Evolutionary conservation across 768 basidiomycete species (phyloP).

Genomic region (Macrolepiota fuliginosa): DNA sequence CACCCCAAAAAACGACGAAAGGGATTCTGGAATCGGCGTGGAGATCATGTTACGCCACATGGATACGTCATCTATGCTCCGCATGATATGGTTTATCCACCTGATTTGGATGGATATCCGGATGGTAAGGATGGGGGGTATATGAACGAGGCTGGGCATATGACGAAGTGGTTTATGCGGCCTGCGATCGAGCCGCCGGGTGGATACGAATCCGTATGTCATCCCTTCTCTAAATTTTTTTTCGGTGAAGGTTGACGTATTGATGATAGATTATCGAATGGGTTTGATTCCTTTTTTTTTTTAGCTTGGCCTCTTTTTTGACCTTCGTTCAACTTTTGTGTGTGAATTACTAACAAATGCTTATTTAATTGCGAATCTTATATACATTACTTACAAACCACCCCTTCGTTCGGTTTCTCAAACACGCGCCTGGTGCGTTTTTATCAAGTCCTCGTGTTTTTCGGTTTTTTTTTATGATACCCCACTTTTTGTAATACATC

Average conservation of each 20-base stretch:
- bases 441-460: background rate
- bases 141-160: conserved; percentile 47
- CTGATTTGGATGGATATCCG: conserved; percentile 58
- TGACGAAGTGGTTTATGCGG: conserved; percentile 38
- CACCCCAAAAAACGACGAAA: conserved; percentile 30
- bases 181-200: conserved; percentile 54
- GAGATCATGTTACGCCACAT: conserved; percentile 60
- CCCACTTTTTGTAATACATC: background rate
- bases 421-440: background rate
- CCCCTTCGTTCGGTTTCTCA: background rate
- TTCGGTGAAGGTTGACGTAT: background rate
- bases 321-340: background rate
- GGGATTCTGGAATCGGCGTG: conserved; percentile 76
- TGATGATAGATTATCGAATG: conserved; percentile 26
- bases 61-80: conserved; percentile 70
- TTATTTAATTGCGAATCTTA: background rate
- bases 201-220: conserved; percentile 48
- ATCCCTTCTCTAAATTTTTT: background rate
- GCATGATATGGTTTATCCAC: conserved; percentile 48
- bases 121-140: conserved; percentile 37
- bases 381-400: background rate
- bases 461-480: background rate
- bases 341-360: background rate
- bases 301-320: conserved; percentile 25
- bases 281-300: conserved; percentile 16